A percentile compares a stretch with the other conserved stretches of the same genome.
These are phyloP conservation scores for Hyparrhenia diplandra DNA, from an alignment of 176 grass and related monocot genomes.

Conservation along the genomic window DNA sequence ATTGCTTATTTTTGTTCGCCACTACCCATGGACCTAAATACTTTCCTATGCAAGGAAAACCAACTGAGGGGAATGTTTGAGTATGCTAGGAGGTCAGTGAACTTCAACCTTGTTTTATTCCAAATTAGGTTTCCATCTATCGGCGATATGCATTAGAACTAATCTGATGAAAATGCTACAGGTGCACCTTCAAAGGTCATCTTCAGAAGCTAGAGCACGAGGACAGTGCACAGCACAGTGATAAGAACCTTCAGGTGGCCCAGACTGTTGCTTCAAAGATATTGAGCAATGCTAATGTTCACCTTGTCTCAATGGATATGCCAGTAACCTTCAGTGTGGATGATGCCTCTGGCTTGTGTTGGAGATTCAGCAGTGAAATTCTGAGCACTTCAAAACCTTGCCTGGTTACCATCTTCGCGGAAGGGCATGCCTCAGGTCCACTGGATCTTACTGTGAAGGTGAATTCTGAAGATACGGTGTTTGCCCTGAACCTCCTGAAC, in stretches of 20 bases:
- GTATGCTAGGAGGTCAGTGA: conserved; percentile 77
- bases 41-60: conserved; percentile 64
- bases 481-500: conserved; percentile 81
- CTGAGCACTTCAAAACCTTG: conserved; percentile 54
- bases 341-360: conserved; percentile 72
- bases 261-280: conserved; percentile 59
- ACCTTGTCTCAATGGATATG: conserved; percentile 88
- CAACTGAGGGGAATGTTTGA: conserved; percentile 86
- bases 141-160: not conserved
- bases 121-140: not conserved
- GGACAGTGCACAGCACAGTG: conserved; percentile 20
- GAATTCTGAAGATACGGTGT: conserved; percentile 77
- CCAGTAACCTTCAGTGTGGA: conserved; percentile 64
- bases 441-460: conserved; percentile 66
- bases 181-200: conserved; percentile 83
- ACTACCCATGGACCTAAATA: conserved; percentile 62
- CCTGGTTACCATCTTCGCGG: conserved; percentile 51
- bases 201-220: conserved; percentile 45
- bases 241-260: conserved; percentile 67
- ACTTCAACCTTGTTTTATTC: not conserved
- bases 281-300: conserved; percentile 64
- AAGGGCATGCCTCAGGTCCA: conserved; percentile 48
- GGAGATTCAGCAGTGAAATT: conserved; percentile 67
- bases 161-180: conserved; percentile 31
- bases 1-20: conserved; percentile 84